phyloP scores from a whole-genome alignment of 441 rosid genomes.

The Hura crepitans region DNA sequence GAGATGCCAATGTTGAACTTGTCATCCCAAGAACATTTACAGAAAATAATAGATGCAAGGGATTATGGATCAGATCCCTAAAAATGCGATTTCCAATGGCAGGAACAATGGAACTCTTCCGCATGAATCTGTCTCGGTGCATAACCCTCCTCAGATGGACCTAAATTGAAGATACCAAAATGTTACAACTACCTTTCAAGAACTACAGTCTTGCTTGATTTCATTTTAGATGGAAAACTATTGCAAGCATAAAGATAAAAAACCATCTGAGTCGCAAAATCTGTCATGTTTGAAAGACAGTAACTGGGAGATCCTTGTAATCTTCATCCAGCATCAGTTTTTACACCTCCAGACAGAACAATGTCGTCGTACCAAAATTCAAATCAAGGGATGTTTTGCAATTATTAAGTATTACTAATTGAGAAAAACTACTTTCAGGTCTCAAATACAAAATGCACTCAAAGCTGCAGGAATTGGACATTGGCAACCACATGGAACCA shows the following conservation, averaged over 20 bases:
- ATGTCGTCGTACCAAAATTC: not conserved
- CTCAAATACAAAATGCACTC: not conserved
- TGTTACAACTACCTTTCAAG: not conserved
- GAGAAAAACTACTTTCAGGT: not conserved
- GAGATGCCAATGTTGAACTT: conserved; percentile 95
- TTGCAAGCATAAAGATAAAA: not conserved
- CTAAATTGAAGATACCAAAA: conserved; percentile 39
- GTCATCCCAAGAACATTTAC: conserved; percentile 99
- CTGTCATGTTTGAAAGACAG: not conserved
- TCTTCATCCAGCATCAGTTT: not conserved
- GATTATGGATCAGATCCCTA: conserved; percentile 98
- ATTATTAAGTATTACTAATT: not conserved
- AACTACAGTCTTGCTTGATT: not conserved
- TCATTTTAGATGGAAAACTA: conserved; percentile 2
- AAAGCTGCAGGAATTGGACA: not conserved
- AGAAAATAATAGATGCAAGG: conserved; percentile 87
- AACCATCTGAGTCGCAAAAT: not conserved
- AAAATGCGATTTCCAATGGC: conserved; percentile 84
- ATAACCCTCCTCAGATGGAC: conserved; percentile 96
- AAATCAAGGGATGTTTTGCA: not conserved
- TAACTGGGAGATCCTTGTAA: not conserved
- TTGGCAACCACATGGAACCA: too few relatives aligned
- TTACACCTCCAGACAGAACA: not conserved
- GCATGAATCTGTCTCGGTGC: conserved; percentile 88
- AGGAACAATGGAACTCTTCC: conserved; percentile 86